Base-by-base conservation (phyloP, 2,329 filamentous ascomycete genomes). In the Penicillium psychrosexuale region DNA sequence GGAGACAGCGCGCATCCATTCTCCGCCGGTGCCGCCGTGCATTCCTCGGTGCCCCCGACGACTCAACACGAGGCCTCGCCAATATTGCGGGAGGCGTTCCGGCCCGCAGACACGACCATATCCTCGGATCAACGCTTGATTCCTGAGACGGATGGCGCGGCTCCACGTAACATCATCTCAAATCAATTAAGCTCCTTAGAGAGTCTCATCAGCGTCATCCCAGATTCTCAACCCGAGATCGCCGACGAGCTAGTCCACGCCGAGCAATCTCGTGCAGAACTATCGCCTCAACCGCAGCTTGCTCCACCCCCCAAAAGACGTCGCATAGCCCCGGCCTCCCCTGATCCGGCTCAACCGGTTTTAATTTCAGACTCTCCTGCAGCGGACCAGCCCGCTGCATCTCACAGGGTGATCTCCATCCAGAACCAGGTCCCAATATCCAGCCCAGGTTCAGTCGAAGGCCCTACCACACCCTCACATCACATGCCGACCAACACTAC, bases 121-220 rank as follows among this genome's bases (percentile, higher is more conserved):
- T n/a, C 31, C 22, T 53, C 53, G 13, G 48, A 47, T 47, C 43
- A 1, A 40, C 31, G 11, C 15, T n/a, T 11, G 9, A 5, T 17
- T 27, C 13, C 13, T 7, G 27, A 36, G 9, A 44, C 12, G 24
- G 42, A 47, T 22, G n/a, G 24, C 9, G 3, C 15, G 15, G 13
- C 34, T 47, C 43, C 19, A 47, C 36, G 19, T 31, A 22, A 44
- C 57, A 34, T 36, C 36, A 33, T 33, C 34, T 34, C 44, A 44
- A 42, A 31, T 49, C 17, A 53, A 30, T 53, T 49, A 1, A 66
- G 66, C 44, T 70, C 66, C 13, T 67, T 71, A 33, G 66, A 66
- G 13, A 73, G 67, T 31, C 70, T 70, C 19, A 57, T 75, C 27
- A 75, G 72, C 45, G 69, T 71, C 13, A 71, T 77, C 22, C 73